phyloP scores from a whole-genome alignment of 2,329 filamentous ascomycete genomes.

The Colletotrichum destructivum region DNA sequence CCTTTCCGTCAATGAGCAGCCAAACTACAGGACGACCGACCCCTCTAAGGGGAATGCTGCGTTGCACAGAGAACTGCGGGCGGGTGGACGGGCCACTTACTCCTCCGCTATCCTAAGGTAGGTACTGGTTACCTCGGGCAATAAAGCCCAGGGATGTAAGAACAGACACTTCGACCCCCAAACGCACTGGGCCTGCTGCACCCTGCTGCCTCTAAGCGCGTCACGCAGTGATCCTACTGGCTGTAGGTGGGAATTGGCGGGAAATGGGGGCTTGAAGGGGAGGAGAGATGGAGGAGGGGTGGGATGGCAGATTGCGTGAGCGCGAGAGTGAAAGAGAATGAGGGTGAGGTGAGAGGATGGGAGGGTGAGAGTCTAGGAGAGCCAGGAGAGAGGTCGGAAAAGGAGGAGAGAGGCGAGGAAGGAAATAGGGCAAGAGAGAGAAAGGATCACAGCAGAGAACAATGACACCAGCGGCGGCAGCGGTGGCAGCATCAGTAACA shows the following conservation, averaged over 20 bases:
- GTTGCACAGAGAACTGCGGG: conserved; percentile 2
- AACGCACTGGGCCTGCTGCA: conserved; percentile 39
- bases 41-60: background rate
- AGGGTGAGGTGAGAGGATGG: background rate
- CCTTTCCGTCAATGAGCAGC: conserved; percentile 19
- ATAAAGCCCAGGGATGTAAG: conserved; percentile 22
- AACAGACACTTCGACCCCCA: conserved; percentile 36
- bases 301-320: conserved; percentile 1
- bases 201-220: conserved; percentile 50
- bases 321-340: background rate
- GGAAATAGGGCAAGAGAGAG: conserved; percentile 3
- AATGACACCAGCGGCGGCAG: background rate
- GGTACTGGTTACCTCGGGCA: conserved; percentile 22
- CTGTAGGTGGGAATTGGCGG: conserved; percentile 36
- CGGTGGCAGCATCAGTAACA: background rate
- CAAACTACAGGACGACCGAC: background rate
- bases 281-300: conserved; percentile 13
- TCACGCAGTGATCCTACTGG: conserved; percentile 54
- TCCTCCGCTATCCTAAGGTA: conserved; percentile 14
- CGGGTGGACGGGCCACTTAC: conserved; percentile 14
- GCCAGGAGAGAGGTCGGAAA: background rate
- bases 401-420: background rate
- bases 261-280: conserved; percentile 24
- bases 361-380: background rate
- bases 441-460: conserved; percentile 1